phyloP scores from a whole-genome alignment of 1,139 yeast genomes.

The Kodamaea sp. region DNA sequence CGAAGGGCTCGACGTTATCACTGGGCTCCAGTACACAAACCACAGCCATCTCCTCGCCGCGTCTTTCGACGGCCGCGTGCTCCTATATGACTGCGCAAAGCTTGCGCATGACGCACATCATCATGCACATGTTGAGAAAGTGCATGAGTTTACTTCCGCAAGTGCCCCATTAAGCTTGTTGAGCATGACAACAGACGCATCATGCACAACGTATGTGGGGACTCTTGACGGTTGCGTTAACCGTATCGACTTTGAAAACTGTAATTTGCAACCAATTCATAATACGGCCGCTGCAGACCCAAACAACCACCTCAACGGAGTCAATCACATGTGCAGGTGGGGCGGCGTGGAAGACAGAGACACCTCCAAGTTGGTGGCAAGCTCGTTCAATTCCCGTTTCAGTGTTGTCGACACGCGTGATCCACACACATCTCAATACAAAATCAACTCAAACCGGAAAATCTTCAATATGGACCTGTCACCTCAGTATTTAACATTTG shows the following conservation, averaged over 20 bases:
- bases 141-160: slow-evolving; percentile 6
- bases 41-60: slow-evolving; percentile 29
- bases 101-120: slow-evolving; percentile 5
- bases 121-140: slow-evolving; percentile 5
- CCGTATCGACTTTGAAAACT: slow-evolving; percentile 43
- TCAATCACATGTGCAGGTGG: slow-evolving; percentile 28
- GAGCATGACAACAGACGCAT: slow-evolving; percentile 17
- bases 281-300: slow-evolving; percentile 7
- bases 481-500: slow-evolving; percentile 48
- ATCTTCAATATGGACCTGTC: slow-evolving; percentile 64
- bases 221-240: slow-evolving; percentile 40
- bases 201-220: slow-evolving; percentile 22
- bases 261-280: slow-evolving; percentile 18
- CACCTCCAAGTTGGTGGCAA: slow-evolving; percentile 37
- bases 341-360: slow-evolving; percentile 16
- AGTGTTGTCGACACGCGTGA: slow-evolving; percentile 33
- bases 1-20: slow-evolving; percentile 6
- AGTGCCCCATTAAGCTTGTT: slow-evolving; percentile 13
- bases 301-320: slow-evolving; percentile 22
- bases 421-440: no score
- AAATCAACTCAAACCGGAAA: slow-evolving; percentile 29
- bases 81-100: slow-evolving; percentile 30
- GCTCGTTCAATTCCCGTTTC: slow-evolving; percentile 53
- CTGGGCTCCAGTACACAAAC: slow-evolving; percentile 5
- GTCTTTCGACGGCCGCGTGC: slow-evolving; percentile 40